Conservation (phyloP, 2,329 filamentous ascomycete species). For the Cytospora mali region DNA sequence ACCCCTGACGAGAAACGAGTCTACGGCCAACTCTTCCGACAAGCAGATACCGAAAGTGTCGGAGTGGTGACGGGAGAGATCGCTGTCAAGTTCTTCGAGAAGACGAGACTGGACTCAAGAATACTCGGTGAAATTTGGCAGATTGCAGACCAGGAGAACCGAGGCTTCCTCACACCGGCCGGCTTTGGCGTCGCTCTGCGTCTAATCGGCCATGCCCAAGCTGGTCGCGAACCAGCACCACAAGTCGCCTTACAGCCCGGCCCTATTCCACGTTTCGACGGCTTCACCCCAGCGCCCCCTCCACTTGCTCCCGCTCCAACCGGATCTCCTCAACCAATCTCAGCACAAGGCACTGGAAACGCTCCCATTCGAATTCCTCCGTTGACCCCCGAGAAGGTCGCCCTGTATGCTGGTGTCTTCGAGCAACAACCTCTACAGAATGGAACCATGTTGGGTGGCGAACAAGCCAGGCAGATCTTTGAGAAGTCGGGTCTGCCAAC, state of each 20-base stretch:
- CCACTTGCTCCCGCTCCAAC: slow-evolving; percentile 48
- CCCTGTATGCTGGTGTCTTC: slow-evolving; percentile 87
- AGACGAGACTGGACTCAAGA: slow-evolving; percentile 84
- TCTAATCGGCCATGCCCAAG: slow-evolving; percentile 94
- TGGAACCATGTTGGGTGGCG: slow-evolving; percentile 74
- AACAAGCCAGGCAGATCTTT: slow-evolving; percentile 90
- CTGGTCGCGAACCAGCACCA: slow-evolving; percentile 75
- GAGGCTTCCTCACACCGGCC: slow-evolving; percentile 86
- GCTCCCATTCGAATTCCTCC: slow-evolving; percentile 85
- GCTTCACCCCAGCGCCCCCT: slow-evolving; percentile 57
- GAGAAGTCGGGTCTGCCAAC: slow-evolving; percentile 90
- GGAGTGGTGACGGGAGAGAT: slow-evolving; percentile 95
- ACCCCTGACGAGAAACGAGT: slow-evolving; percentile 89
- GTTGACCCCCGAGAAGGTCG: slow-evolving; percentile 82
- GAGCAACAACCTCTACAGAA: slow-evolving; percentile 81
- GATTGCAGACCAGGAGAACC: slow-evolving; percentile 95
- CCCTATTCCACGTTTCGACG: slow-evolving; percentile 91
- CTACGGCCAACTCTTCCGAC: slow-evolving; percentile 90
- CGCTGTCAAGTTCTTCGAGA: slow-evolving; percentile 97
- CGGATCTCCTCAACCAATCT: slow-evolving; percentile 39
- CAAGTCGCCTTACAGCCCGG: slow-evolving; percentile 84
- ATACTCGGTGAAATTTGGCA: slow-evolving; percentile 97
- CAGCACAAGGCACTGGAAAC: slow-evolving; percentile 61
- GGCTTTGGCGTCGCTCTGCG: slow-evolving; percentile 92
- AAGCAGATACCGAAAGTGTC: slow-evolving; percentile 87